Evolutionary conservation across 805 yeast species (phyloP).

Genomic region (Monosporozyma aquatica): DNA sequence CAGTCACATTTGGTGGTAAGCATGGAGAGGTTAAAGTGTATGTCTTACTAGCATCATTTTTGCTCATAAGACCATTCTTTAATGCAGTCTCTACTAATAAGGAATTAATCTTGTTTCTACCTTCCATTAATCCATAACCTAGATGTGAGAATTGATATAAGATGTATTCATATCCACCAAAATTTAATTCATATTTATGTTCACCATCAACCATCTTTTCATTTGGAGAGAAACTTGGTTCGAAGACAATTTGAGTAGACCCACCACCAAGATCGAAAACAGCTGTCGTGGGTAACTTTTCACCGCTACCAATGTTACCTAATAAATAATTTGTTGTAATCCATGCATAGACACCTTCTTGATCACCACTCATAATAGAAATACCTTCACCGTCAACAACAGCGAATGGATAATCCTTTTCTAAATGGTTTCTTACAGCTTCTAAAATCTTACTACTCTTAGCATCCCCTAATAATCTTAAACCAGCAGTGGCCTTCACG

Average conservation of each 20-base stretch:
- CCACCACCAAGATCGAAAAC: constrained; percentile 98
- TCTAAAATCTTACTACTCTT: constrained; percentile 62
- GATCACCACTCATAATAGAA: constrained; percentile 89
- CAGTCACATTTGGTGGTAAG: constrained; percentile 64
- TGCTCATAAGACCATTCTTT: constrained; percentile 33
- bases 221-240: constrained; percentile 63
- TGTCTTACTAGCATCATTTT: constrained; percentile 33
- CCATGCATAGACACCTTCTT: constrained; percentile 99
- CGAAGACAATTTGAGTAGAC: constrained; percentile 96
- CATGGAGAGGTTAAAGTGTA: constrained; percentile 68
- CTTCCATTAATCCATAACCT: constrained; percentile 94
- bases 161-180: constrained; percentile 72
- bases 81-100: constrained; percentile 48
- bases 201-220: constrained; percentile 76
- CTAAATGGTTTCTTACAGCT: constrained; percentile 70
- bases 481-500: constrained; percentile 96
- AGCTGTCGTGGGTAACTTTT: constrained; percentile 81
- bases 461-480: constrained; percentile 72
- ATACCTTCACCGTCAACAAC: constrained; percentile 82
- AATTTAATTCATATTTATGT: constrained; percentile 68
- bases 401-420: constrained; percentile 80
- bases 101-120: constrained; percentile 71
- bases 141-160: constrained; percentile 91
- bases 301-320: constrained; percentile 80
- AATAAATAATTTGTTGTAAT: constrained; percentile 87